Evolutionary conservation across 1,284 basidiomycete species (phyloP).

Genomic region (Sporisorium iseilematis-ciliati): DNA sequence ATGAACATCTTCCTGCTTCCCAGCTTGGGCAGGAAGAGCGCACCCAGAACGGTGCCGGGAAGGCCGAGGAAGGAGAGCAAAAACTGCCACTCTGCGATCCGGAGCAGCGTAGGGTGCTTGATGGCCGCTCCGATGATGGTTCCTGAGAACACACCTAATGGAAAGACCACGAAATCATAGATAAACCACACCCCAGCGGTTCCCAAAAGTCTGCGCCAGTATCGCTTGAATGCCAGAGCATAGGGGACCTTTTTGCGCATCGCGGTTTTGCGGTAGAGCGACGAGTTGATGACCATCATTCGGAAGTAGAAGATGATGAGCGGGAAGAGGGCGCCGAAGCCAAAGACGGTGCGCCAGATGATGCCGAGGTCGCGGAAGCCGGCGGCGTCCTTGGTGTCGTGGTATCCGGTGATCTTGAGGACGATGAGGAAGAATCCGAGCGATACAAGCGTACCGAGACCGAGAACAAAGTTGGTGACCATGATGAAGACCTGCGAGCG

Average conservation of each 20-base stretch:
- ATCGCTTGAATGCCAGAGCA: constrained; percentile 75
- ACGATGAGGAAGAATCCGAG: constrained; percentile 80
- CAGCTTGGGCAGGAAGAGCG: constrained; percentile 14
- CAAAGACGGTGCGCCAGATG: constrained; percentile 82
- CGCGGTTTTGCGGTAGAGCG: constrained; percentile 45
- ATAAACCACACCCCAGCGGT: constrained; percentile 54
- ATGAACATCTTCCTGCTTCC: constrained; percentile 73
- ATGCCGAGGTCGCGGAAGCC: constrained; percentile 77
- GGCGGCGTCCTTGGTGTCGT: constrained; percentile 54
- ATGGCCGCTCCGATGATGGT: constrained; percentile 71
- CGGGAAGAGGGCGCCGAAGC: constrained; percentile 78
- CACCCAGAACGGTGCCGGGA: constrained; percentile 78
- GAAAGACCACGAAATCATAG: constrained; percentile 82
- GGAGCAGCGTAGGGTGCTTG: constrained; percentile 73
- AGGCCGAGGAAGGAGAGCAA: constrained; percentile 78
- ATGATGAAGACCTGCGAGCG: constrained; percentile 81
- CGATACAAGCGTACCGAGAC: constrained; percentile 75
- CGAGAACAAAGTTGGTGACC: constrained; percentile 75
- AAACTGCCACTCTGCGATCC: constrained; percentile 78
- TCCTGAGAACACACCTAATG: constrained; percentile 74
- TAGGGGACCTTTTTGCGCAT: constrained; percentile 75
- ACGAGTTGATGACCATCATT: constrained; percentile 42
- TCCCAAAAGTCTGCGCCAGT: constrained; percentile 73
- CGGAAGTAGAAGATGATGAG: constrained; percentile 80
- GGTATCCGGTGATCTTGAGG: constrained; percentile 72